phyloP scores from a whole-genome alignment of 129 eudicot species.

The Flaveria bidentis region DNA sequence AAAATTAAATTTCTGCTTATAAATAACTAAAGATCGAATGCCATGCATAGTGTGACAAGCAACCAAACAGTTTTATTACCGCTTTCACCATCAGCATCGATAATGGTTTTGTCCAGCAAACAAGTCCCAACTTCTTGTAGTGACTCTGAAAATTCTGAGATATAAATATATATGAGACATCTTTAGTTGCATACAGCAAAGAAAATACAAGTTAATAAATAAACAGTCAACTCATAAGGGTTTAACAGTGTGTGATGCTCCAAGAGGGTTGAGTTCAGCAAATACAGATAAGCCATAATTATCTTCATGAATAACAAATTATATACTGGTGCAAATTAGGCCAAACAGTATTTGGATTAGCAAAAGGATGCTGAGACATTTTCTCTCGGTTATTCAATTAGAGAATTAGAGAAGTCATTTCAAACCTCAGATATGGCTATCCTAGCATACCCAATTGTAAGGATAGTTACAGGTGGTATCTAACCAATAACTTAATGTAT shows the following conservation, averaged over 20 bases:
- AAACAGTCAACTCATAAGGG: neutral
- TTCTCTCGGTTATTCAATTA: neutral
- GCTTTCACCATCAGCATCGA: conserved; percentile 63
- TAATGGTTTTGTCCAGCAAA: conserved; percentile 66
- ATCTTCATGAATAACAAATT: no score
- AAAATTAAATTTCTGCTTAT: neutral
- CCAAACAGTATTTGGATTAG: no score
- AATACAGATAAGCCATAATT: no score
- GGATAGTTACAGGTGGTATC: neutral
- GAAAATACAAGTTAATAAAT: conserved; percentile 3
- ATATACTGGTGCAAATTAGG: no score
- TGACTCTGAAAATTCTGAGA: conserved; percentile 89
- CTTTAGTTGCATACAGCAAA: conserved; percentile 19
- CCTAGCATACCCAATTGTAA: conserved; percentile 7
- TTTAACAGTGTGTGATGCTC: neutral
- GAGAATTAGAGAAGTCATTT: neutral
- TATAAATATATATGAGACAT: conserved; percentile 21
- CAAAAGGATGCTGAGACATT: conserved; percentile 4
- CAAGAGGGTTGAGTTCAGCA: no score
- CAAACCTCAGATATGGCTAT: neutral
- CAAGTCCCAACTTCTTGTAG: conserved; percentile 81
- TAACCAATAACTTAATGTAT: conserved; percentile 5
- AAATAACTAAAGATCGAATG: conserved; percentile 3
- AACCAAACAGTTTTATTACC: conserved; percentile 49
- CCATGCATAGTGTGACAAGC: conserved; percentile 9